These are phyloP conservation scores for Leccinum imitatum DNA, from an alignment of 768 basidiomycete genomes.

Conservation along the genomic window DNA sequence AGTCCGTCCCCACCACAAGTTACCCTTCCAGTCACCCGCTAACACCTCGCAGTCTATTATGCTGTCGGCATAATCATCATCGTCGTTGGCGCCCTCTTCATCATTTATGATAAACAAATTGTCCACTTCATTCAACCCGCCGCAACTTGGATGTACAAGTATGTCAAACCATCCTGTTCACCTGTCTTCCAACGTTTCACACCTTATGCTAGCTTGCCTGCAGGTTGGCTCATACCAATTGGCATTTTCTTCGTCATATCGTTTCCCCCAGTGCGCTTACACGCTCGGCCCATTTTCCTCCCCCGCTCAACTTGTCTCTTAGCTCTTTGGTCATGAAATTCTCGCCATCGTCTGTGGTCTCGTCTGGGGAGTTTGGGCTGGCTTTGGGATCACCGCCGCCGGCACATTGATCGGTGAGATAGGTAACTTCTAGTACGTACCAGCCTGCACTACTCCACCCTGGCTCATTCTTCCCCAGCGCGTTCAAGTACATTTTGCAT, in stretches of 20 bases:
- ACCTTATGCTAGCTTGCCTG: conserved; percentile 39
- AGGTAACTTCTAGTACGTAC: conserved; percentile 79
- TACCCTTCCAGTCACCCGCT: neutral
- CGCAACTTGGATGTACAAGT: conserved; percentile 47
- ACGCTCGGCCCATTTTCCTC: neutral
- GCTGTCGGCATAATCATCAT: conserved; percentile 47
- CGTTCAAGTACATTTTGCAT: conserved; percentile 80
- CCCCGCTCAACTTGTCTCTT: conserved; percentile 10
- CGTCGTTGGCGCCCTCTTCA: conserved; percentile 51
- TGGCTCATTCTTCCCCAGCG: conserved; percentile 42
- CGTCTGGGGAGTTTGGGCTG: conserved; percentile 86
- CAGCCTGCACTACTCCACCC: neutral
- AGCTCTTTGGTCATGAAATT: conserved; percentile 93
- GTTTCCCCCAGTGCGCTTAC: conserved; percentile 67
- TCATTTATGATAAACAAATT: conserved; percentile 63
- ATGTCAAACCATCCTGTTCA: conserved; percentile 5
- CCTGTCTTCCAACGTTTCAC: neutral
- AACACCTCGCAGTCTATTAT: conserved; percentile 43
- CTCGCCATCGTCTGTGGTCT: conserved; percentile 85
- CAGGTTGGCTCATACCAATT: conserved; percentile 79
- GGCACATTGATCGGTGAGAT: conserved; percentile 86
- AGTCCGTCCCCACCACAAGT: conserved; percentile 40
- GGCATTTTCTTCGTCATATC: conserved; percentile 80
- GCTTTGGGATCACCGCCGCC: conserved; percentile 83
- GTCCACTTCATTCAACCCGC: conserved; percentile 46